Evolutionary conservation across 306 rosid genomes (phyloP), one percentile per base, ranked within the genome.

Genomic region (Sphenostylis stenocarpa): DNA sequence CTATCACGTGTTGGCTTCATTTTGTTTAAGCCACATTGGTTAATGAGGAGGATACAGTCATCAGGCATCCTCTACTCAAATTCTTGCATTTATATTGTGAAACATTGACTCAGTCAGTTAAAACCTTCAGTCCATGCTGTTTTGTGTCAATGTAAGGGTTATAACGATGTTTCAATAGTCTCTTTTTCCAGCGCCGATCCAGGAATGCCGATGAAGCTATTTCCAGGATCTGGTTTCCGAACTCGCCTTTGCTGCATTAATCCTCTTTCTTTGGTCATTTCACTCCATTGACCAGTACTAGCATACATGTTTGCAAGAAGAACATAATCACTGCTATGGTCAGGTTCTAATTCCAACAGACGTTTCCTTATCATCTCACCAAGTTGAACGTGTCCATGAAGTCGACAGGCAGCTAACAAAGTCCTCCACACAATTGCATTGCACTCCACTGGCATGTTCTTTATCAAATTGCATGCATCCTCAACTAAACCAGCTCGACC

Each of bases 401-500:
- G 23, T 75, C 83, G 74, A 79, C 97, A 88, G 0, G 96, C 88
- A 4, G 94, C 90, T 72, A 91, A 79, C 68, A 91, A 73, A 7
- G 92, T 82, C 85, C 97, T 91, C 96, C 94, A 91, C 19, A 87
- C 83, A 57, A 91, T 62, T n/a, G 94, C 91, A 82, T 91, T 87
- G 76, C 96, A 74, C 63, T 86, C 84, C 57, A 86, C 34, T 5
- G 96, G 86, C 97, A 90, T 87, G 67, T 75, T 81, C 76, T 44
- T 57, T 60, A 90, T 85, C 82, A 87, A 83, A 23, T 44, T 33
- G 74, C 86, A 90, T 17, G 94, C 97, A 77, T 88, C 94, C 70
- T 85, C 85, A 39, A 90, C 80, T 13, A 78, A 81, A 56, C 96
- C 96, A 17, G 93, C 94, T 45, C 97, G 87, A 24, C 94, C 98